Evolutionary conservation across 257 asterid genomes (phyloP).

Genomic region (Solanum neorickii): DNA sequence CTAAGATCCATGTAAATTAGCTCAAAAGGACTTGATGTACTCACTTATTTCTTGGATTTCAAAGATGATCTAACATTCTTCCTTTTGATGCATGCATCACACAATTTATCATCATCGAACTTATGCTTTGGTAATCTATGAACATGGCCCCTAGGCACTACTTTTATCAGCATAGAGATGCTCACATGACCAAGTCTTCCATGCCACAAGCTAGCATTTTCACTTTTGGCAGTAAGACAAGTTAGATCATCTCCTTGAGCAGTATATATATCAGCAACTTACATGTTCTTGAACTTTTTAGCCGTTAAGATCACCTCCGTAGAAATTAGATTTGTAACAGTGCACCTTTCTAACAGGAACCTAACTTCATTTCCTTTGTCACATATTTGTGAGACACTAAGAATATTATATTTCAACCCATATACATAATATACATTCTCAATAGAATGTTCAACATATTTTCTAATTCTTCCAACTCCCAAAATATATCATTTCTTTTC

Average conservation of each 20-base stretch:
- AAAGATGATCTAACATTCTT: too few relatives aligned
- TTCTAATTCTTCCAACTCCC: neutral
- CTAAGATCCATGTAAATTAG: too few relatives aligned
- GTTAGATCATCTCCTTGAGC: neutral
- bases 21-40: neutral
- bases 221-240: neutral
- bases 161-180: neutral
- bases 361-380: neutral
- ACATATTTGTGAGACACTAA: neutral
- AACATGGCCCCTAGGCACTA: neutral
- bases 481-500: too few relatives aligned
- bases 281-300: neutral
- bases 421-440: too few relatives aligned
- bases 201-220: neutral
- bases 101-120: neutral
- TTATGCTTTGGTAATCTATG: neutral
- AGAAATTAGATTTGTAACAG: neutral
- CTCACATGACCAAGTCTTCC: neutral
- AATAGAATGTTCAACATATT: neutral
- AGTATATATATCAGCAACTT: neutral
- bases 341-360: too few relatives aligned
- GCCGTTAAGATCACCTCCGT: neutral
- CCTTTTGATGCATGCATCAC: neutral
- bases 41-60: neutral
- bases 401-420: neutral